These are phyloP conservation scores for Mimosa bimucronata DNA, from an alignment of 306 rosid species.

Conservation along the genomic window DNA sequence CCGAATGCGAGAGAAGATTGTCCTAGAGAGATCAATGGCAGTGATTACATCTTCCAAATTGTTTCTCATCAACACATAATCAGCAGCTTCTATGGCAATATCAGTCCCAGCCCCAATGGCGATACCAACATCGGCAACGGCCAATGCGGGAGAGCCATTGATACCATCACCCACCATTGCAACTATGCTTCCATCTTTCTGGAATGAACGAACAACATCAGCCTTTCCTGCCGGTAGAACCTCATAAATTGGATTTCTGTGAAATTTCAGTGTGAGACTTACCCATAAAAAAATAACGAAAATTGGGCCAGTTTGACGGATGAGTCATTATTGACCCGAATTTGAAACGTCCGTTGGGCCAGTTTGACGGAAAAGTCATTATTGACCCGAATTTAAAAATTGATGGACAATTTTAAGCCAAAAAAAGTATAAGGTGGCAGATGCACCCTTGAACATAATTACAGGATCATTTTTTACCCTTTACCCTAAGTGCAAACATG, in stretches of 20 bases:
- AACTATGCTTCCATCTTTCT: conserved; percentile 70
- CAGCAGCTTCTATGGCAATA: conserved; percentile 90
- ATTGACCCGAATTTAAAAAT: too few species aligned
- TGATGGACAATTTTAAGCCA: too few species aligned
- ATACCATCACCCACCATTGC: conserved; percentile 98
- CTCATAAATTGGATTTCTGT: too few species aligned
- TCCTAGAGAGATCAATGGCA: conserved; percentile 85
- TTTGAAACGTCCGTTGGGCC: too few species aligned
- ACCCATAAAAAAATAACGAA: too few species aligned
- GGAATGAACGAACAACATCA: conserved; percentile 69
- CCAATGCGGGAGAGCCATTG: conserved; percentile 90
- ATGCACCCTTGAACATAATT: too few species aligned
- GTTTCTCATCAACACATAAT: conserved; percentile 87
- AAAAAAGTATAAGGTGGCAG: too few species aligned
- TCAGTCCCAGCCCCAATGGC: conserved; percentile 96
- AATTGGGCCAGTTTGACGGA: too few species aligned
- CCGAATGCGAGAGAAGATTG: conserved; percentile 72
- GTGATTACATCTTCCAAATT: conserved; percentile 89
- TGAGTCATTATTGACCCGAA: too few species aligned
- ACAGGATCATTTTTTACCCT: conserved; percentile 25
- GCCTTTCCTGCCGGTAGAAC: conserved; percentile 98
- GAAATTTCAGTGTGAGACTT: too few species aligned
- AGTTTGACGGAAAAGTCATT: too few species aligned
- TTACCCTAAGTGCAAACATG: conserved; percentile 23
- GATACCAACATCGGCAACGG: conserved; percentile 85